These are phyloP conservation scores for Solanum chmielewskii DNA, from an alignment of 257 asterid species.

Conservation along the genomic window DNA sequence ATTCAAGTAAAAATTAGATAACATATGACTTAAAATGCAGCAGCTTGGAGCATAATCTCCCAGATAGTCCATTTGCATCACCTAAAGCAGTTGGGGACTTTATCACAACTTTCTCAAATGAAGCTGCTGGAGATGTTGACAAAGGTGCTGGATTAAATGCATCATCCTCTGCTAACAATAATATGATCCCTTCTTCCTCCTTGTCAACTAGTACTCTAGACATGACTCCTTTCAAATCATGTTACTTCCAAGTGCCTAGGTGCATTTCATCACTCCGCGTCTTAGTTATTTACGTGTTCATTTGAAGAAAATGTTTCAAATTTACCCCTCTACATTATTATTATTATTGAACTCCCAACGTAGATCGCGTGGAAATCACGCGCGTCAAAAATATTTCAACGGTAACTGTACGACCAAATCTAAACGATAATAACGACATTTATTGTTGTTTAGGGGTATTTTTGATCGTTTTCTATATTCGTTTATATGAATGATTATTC, in stretches of 20 bases:
- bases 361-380: neutral
- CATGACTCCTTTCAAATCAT: conserved; percentile 49
- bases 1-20: neutral
- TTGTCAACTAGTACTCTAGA: conserved; percentile 29
- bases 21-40: neutral
- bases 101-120: conserved; percentile 17
- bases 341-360: neutral
- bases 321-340: neutral
- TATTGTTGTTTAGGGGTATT: neutral
- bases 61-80: conserved; percentile 67
- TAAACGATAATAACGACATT: neutral
- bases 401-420: neutral
- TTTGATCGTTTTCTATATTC: neutral
- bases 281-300: neutral
- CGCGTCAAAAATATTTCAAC: neutral
- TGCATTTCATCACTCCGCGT: neutral
- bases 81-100: conserved; percentile 37
- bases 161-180: conserved; percentile 21
- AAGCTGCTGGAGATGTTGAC: conserved; percentile 9
- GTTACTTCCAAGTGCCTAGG: conserved; percentile 64
- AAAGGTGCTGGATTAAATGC: conserved; percentile 8
- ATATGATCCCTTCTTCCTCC: conserved; percentile 29
- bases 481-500: neutral
- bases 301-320: neutral
- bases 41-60: conserved; percentile 68